Base-by-base conservation (phyloP, 2,329 filamentous ascomycete species). In the Arthroderma sp. region DNA sequence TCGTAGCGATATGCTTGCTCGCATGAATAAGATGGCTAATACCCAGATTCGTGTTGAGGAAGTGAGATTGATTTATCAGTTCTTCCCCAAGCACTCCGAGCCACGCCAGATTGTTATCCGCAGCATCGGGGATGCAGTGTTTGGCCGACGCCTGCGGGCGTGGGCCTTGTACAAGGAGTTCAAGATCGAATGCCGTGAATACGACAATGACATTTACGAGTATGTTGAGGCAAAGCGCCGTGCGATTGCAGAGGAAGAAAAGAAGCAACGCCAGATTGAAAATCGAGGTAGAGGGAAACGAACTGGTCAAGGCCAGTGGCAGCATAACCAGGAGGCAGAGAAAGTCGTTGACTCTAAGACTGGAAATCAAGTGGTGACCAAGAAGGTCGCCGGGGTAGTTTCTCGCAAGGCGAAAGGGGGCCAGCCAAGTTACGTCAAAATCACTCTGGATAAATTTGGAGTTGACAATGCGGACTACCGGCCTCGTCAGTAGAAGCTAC, bases 41-140 rank as follows among this genome's bases (percentile, higher is more conserved):
- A 54, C 37, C 5, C 59, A 62, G 41, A 41, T 62, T 15, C 54
- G 53, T 21, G 43, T 59, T 21, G 31, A 62, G 11, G 56, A 59
- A 33, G 59, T 61, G 37, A 57, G 41, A 33, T 52, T 58, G 47
- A 57, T 62, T 17, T 62, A 62, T 54, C 25, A 21, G 23, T 56
- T 53, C 47, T 62, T 55, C 35, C 41, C 56, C 17, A 57, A 52
- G 47, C 35, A 56, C 5, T 54, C 56, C 2, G 21, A 57, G 15
- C 49, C 57, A 7, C 59, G 61, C n/a, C 56, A 59, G 43, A 41
- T 60, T 9, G 59, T 61, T 31, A 61, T 62, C 11, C 53, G 58
- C 33, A 62, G 61, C n/a, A 62, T 62, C 28, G 61, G 61, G 13
- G 58, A 61, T 37, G 61, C 61, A 6, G 21, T 62, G 4, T 60